phyloP scores from a whole-genome alignment of 1,284 basidiomycete genomes.

The Polyporus tsugae region DNA sequence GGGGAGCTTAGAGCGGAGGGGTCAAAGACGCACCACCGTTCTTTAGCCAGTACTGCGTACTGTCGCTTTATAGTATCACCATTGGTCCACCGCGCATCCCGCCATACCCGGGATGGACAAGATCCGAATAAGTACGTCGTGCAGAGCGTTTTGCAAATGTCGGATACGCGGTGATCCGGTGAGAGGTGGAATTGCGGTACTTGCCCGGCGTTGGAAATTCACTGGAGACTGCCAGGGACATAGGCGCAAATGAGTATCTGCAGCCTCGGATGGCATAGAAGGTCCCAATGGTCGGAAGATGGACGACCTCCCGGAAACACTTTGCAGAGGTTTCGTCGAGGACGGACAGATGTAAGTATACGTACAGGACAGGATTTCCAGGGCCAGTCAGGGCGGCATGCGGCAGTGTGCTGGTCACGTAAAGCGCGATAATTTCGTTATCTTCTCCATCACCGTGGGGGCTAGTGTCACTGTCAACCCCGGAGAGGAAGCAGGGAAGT shows the following conservation, averaged over 20 bases:
- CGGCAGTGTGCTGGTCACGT: neutral
- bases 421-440: neutral
- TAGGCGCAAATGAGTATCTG: neutral
- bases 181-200: neutral
- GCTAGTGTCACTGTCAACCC: neutral
- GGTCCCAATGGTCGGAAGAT: too few species aligned
- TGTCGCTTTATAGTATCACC: neutral
- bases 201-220: neutral
- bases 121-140: neutral
- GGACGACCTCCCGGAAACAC: neutral
- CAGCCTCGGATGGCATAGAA: neutral
- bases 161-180: neutral
- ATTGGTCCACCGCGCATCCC: neutral
- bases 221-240: neutral
- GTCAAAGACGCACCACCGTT: neutral
- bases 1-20: neutral
- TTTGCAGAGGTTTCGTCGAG: neutral
- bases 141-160: neutral
- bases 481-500: neutral
- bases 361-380: too few species aligned
- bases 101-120: neutral
- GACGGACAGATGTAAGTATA: neutral
- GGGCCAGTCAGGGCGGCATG: neutral
- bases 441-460: neutral
- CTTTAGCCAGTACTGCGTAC: neutral